Base-by-base conservation (phyloP, 495 filamentous ascomycete species). In the Evernia prunastri region DNA sequence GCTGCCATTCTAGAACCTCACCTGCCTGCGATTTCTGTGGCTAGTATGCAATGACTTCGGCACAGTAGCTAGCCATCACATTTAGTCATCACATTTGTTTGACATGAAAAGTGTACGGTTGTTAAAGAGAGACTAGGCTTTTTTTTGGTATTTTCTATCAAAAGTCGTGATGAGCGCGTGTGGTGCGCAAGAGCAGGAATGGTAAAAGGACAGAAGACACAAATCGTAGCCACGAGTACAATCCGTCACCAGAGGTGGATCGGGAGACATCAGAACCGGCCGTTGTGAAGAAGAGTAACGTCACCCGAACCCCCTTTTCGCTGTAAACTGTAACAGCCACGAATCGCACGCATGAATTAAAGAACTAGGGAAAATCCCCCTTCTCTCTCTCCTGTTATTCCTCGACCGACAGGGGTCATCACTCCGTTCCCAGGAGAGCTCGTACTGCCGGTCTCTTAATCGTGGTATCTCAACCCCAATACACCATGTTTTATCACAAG, bases 231-330 rank as follows among this genome's bases (percentile, higher is more conserved):
- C 80, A 82, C 80, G 80, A 82, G 80, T 82, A 79, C 77, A 81
- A 81, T 79, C 77, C 69, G 47, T 40, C 60, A 51, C 23, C 58
- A 17, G 27, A 36, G 39, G 49, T 36, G 39, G 45, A 65, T 53
- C 51, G 25, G 79, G 79, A 81, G 80, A 82, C 80, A 72, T 82
- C 80, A 82, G 80, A 81, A 81, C 78, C 78, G 78, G 77, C 80
- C 71, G 67, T 71, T 68, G 66, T 9, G 66, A 63, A 53, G 67
- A 63, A 60, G 63, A 57, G 67, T 3, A 42, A 42, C 39, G 39
- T 8, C 63, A 65, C 43, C 59, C 69, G 63, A 61, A 60, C 54
- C 39, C 42, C 35, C 27, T 61, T 39, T 37, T 37, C 67, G n/a
- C 31, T 20, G 61, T 63, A 59, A n/a, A n/a, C 49, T 63, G 35